These are phyloP conservation scores for Suillus luteus DNA, from an alignment of 768 basidiomycete species.

Conservation along the genomic window DNA sequence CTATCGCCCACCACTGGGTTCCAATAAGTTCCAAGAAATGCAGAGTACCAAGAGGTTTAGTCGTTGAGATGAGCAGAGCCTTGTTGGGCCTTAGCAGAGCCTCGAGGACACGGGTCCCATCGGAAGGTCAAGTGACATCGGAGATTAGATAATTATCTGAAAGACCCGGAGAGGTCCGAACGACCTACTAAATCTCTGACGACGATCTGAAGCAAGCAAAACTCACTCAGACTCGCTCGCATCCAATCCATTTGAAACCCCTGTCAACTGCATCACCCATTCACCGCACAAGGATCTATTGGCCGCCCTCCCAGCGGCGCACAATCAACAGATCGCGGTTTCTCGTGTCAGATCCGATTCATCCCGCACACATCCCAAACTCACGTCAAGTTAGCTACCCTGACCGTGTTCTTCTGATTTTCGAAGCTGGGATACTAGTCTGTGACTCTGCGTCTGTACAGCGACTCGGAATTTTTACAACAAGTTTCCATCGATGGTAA, in stretches of 20 bases:
- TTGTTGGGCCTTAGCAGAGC: not conserved
- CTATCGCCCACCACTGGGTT: not conserved
- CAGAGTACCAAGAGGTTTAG: not conserved
- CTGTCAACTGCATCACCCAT: not conserved
- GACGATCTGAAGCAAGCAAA: not conserved
- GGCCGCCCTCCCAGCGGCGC: not conserved
- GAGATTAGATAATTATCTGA: not conserved
- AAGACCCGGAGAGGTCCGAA: conserved; percentile 1
- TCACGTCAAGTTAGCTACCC: not conserved
- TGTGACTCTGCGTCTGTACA: not conserved
- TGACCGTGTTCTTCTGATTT: not conserved
- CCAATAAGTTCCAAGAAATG: not conserved
- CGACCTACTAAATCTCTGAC: not conserved
- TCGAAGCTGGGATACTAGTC: not conserved
- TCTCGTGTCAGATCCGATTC: not conserved
- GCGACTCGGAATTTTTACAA: not conserved
- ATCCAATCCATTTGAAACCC: not conserved
- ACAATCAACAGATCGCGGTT: not conserved
- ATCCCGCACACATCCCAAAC: not conserved
- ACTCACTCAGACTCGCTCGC: not conserved
- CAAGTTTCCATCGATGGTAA: not conserved
- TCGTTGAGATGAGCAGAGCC: not conserved
- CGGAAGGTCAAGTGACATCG: not conserved
- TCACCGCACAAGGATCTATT: not conserved
- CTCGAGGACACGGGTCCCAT: not conserved